Conservation (phyloP, 1,284 basidiomycete genomes). For the Trametes pubescens region DNA sequence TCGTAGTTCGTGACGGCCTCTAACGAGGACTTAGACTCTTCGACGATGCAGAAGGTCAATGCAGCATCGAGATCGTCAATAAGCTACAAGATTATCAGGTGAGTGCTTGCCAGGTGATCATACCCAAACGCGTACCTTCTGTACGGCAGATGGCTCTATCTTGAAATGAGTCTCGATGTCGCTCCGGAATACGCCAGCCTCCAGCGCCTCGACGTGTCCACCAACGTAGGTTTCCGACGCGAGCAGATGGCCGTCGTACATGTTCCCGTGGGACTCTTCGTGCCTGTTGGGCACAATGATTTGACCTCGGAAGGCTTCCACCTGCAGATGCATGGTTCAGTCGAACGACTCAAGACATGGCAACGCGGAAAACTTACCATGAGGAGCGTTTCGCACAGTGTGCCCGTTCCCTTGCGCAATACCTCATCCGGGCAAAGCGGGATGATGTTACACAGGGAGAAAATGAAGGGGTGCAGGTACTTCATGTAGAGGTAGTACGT, state of each 20-base stretch:
- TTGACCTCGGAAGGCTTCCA: slow-evolving; percentile 90
- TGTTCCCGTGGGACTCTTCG: slow-evolving; percentile 91
- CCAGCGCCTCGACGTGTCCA: slow-evolving; percentile 98
- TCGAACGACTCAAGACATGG: background rate
- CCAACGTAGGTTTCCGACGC: slow-evolving; percentile 99
- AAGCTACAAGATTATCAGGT: slow-evolving; percentile 59
- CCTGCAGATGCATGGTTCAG: slow-evolving; percentile 55
- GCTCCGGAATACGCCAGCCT: slow-evolving; percentile 97
- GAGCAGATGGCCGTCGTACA: slow-evolving; percentile 95
- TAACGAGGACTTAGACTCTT: slow-evolving; percentile 86
- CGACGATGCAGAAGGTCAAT: slow-evolving; percentile 87
- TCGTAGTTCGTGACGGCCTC: slow-evolving; percentile 96
- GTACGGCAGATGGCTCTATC: slow-evolving; percentile 87
- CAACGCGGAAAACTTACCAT: slow-evolving; percentile 77
- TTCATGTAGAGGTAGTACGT: slow-evolving; percentile 99
- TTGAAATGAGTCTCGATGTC: slow-evolving; percentile 98
- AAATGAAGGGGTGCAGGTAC: slow-evolving; percentile 99
- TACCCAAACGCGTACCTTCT: slow-evolving; percentile 66
- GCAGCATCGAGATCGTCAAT: slow-evolving; percentile 96
- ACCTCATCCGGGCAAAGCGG: slow-evolving; percentile 98
- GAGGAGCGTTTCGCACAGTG: slow-evolving; percentile 95
- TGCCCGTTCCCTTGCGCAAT: slow-evolving; percentile 94
- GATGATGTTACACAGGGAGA: slow-evolving; percentile 99
- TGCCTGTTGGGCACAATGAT: slow-evolving; percentile 99
- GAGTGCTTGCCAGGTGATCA: background rate